Evolutionary conservation across 768 basidiomycete species (phyloP), one percentile per base, ranked within the genome.

Genomic region (Calvatia gigantea): DNA sequence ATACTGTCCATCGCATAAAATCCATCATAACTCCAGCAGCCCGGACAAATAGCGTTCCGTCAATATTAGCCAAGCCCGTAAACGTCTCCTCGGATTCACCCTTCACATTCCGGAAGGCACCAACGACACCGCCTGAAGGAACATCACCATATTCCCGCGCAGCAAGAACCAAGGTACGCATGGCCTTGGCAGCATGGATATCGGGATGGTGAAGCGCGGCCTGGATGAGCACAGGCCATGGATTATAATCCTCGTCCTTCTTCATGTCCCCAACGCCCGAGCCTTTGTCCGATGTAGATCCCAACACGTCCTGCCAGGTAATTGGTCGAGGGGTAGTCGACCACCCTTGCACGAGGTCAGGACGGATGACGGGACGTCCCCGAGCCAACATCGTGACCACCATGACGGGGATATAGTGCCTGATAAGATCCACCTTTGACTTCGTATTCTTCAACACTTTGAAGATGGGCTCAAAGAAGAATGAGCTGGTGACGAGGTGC

Each of bases 1-100:
- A 69, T 6, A 70, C 63, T 1, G 78, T 76, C 84, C 83, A 85
- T 0, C 84, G 81, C 59, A 84, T 65, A 11, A 69, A 75, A 44
- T 83, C 71, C 76, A 82, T 75, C 67, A 83, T 59, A 29, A 82
- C 72, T 0, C 83, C 83, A 6, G 82, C 84, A 14, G 82, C 77
- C 38, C 83, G 69, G 4, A 81, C 73, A 60, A 85, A 85, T 17
- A 84, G 53, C 2, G 80, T 79, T 2, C 84, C 84, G 61, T 86
- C 83, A 48, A 83, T 54, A 52, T 68, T 65, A 7, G 65, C 63
- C 17, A 72, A 72, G 1, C 79, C 81, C 21, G 56, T 59, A 55
- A 77, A 75, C 7, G 79, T 81, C 69, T 84, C 83, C 37, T 64
- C 64, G 27, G 58, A 29, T 45, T 27, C 11, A 33, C 25, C 59